Percentiles rank a stretch among this genome's conserved stretches.
These are phyloP conservation scores for Baudoinia panamericana DNA, from an alignment of 495 filamentous ascomycete species.

Conservation along the genomic window DNA sequence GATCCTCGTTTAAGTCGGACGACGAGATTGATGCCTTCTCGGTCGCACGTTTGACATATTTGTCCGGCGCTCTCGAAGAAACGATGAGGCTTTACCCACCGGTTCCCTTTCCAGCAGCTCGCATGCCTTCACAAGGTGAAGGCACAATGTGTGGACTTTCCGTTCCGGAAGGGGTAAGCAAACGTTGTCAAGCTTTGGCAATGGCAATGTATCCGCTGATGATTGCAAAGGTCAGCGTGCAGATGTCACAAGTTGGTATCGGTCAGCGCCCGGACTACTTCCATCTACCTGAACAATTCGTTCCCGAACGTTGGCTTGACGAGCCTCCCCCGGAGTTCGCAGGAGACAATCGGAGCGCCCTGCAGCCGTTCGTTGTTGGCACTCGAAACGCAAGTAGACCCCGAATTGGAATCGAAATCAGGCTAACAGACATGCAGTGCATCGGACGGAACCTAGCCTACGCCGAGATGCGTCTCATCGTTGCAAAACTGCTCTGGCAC, in stretches of 20 bases:
- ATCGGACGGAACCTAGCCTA: constrained; percentile 27
- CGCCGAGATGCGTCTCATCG: constrained; percentile 26
- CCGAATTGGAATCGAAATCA: background rate
- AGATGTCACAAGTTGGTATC: too few species aligned
- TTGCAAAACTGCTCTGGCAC: constrained; percentile 24
- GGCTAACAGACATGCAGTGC: background rate
- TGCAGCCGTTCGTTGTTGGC: constrained; percentile 10
- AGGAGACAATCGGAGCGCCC: constrained; percentile 3
- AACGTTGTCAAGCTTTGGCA: too few species aligned
- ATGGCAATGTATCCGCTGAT: too few species aligned
- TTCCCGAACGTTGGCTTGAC: constrained; percentile 19
- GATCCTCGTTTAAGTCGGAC: constrained; percentile 1
- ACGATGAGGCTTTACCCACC: constrained; percentile 14
- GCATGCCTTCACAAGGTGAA: constrained; percentile 4
- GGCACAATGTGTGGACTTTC: constrained; percentile 2
- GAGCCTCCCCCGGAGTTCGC: background rate
- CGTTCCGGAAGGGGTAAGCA: constrained; percentile 10
- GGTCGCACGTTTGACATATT: constrained; percentile 10
- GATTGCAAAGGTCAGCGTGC: too few species aligned
- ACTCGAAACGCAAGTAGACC: constrained; percentile 4
- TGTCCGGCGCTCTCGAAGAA: constrained; percentile 13
- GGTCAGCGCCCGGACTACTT: constrained; percentile 1
- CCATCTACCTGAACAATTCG: constrained; percentile 5
- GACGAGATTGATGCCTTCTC: constrained; percentile 8
- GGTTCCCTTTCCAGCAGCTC: constrained; percentile 1